These are phyloP conservation scores for Triglochin maritima DNA, from an alignment of 106 monocot species.

Conservation along the genomic window DNA sequence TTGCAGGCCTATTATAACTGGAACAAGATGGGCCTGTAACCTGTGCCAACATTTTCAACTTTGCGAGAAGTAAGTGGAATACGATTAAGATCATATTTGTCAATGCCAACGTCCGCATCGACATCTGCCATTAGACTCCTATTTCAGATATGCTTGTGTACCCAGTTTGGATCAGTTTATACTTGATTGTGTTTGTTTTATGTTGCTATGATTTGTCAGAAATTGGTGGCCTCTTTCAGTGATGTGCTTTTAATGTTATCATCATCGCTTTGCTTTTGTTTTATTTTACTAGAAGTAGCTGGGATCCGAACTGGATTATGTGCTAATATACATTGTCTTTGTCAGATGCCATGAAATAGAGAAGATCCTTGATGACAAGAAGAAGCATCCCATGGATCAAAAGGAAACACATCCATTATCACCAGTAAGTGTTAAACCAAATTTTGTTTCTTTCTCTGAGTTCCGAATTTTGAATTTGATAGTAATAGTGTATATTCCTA, in stretches of 20 bases:
- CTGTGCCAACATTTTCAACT: conserved; percentile 28
- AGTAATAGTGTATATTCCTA: not conserved
- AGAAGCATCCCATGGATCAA: conserved; percentile 7
- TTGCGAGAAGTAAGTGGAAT: conserved; percentile 23
- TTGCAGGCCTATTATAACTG: conserved; percentile 13
- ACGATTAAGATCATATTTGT: not conserved
- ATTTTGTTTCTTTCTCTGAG: not conserved
- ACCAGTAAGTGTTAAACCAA: conserved; percentile 2
- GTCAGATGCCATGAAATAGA: conserved; percentile 16
- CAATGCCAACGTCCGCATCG: no score
- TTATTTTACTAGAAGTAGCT: no score
- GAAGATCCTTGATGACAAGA: conserved; percentile 12
- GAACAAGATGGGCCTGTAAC: conserved; percentile 29
- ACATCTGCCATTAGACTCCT: no score
- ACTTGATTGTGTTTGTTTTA: no score
- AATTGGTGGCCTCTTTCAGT: no score
- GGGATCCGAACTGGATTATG: no score
- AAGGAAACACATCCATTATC: conserved; percentile 10
- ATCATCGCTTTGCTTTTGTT: no score
- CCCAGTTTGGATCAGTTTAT: no score
- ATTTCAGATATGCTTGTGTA: no score
- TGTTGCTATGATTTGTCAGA: no score
- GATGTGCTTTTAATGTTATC: not conserved
- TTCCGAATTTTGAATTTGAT: not conserved
- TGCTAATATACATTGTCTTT: not conserved